These are phyloP conservation scores for Trichoderma reesei DNA, from an alignment of 495 filamentous ascomycete genomes.

Conservation along the genomic window DNA sequence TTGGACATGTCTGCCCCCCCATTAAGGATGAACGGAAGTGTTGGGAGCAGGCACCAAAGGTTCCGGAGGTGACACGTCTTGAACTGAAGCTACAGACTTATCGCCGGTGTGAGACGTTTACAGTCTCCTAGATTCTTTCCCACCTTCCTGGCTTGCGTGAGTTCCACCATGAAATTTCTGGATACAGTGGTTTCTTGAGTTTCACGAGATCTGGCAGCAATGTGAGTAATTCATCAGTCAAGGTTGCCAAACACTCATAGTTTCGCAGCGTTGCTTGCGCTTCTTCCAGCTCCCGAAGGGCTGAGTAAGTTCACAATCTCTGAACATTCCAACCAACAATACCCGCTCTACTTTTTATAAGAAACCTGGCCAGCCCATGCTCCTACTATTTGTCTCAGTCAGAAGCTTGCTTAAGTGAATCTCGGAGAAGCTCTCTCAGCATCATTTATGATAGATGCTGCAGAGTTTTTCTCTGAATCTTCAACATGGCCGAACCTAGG, in stretches of 20 bases:
- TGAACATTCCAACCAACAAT: constrained; percentile 2
- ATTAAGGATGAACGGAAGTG: background rate
- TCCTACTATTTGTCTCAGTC: background rate
- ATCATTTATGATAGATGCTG: background rate
- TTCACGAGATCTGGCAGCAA: background rate
- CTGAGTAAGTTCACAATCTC: background rate
- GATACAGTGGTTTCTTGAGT: background rate
- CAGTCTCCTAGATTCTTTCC: constrained; percentile 1
- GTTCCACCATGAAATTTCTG: background rate
- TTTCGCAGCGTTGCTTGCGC: constrained; percentile 4
- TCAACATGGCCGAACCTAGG: constrained; percentile 1
- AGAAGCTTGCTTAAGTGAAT: constrained; percentile 1
- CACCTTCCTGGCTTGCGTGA: constrained; percentile 2
- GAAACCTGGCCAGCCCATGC: background rate
- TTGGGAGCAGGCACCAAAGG: background rate
- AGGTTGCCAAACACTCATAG: background rate
- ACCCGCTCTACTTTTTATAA: background rate
- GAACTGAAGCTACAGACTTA: constrained; percentile 1
- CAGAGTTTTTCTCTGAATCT: background rate
- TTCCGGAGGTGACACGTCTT: background rate
- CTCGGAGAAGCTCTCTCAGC: background rate
- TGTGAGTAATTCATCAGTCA: background rate
- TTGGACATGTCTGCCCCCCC: background rate
- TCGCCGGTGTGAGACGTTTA: background rate
- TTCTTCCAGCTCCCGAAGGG: constrained; percentile 1